Base-by-base conservation (phyloP, 495 filamentous ascomycete species). In the Podospora conica region DNA sequence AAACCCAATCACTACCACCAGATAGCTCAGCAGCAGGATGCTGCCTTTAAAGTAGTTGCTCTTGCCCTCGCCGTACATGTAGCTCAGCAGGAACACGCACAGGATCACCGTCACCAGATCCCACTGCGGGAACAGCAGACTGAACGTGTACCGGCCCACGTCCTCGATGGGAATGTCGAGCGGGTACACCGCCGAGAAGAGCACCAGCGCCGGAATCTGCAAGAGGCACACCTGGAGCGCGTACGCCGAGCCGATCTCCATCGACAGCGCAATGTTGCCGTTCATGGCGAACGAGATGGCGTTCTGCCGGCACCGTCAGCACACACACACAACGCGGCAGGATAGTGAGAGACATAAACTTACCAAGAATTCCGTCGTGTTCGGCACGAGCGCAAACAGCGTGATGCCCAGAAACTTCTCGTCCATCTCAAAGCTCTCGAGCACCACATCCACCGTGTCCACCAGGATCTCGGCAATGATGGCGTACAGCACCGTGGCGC, bases 281-380 rank as follows among this genome's bases (percentile, higher is more conserved):
- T 99, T 98, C 96, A 99, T 99, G 55, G 95, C 95, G 76, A 99
- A 99, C 3, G 93, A 97, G 64, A 99, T 98, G 73, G 96, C 95
- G 74, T 99, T 99, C 91, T 95, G 71, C 57, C 67, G n/a, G 9
- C 59, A 1, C 9, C 12, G 73, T 85, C 73, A 85, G 79, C 63
- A 48, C 29, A 24, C 56, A 40, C n/a, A 31, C 25, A 28, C 11
- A 15, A 55, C 7, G 10, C 54, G 57, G 28, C 54, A n/a, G n/a
- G 15, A 20, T 10, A 18, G 15, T 29, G 11, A 18, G 5, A 63
- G 18, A 31, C 15, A 9, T 54, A 31, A 48, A 75, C 87, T 77
- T 85, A 95, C 91, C 80, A 99, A 74, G 72, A 99, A 99, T 76
- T 99, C 95, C 23, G 95, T 99, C 20, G 95, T 98, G 75, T 98